These are phyloP conservation scores for Curvularia sp. DNA, from an alignment of 2,329 filamentous ascomycete species.

Conservation along the genomic window DNA sequence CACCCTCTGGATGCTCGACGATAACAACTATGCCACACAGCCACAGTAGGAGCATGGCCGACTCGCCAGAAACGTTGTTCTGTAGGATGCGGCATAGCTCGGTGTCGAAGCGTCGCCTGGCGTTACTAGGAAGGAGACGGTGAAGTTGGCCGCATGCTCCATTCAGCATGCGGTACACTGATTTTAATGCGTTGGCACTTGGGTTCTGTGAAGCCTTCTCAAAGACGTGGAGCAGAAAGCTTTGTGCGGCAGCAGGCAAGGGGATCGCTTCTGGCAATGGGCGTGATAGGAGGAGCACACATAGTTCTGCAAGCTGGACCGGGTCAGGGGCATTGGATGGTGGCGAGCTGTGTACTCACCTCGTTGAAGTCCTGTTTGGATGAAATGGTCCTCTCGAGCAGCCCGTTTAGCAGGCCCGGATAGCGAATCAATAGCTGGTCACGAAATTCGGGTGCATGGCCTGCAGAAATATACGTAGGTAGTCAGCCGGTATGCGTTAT, in stretches of 20 bases:
- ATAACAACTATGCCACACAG: constrained; percentile 44
- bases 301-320: constrained; percentile 38
- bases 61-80: constrained; percentile 30
- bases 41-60: constrained; percentile 44
- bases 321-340: constrained; percentile 3
- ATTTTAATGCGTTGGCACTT: constrained; percentile 33
- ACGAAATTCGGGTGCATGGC: constrained; percentile 42
- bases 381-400: constrained; percentile 45
- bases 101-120: constrained; percentile 36
- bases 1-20: constrained; percentile 31
- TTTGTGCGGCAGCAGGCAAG: constrained; percentile 44
- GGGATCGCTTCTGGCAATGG: constrained; percentile 40
- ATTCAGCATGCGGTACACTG: constrained; percentile 45
- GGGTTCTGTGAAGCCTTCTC: constrained; percentile 37
- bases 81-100: constrained; percentile 39
- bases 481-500: constrained; percentile 25
- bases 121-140: constrained; percentile 31
- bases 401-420: constrained; percentile 42
- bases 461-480: constrained; percentile 33
- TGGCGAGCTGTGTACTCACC: constrained; percentile 26
- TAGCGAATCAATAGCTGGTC: constrained; percentile 40
- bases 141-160: constrained; percentile 47
- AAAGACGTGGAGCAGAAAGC: constrained; percentile 46
- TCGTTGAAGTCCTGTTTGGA: constrained; percentile 42
- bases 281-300: constrained; percentile 44